Percentiles rank a stretch among this genome's conserved stretches.
Conservation (phyloP, 164 flowering plant species). For the Malania oleifera region DNA sequence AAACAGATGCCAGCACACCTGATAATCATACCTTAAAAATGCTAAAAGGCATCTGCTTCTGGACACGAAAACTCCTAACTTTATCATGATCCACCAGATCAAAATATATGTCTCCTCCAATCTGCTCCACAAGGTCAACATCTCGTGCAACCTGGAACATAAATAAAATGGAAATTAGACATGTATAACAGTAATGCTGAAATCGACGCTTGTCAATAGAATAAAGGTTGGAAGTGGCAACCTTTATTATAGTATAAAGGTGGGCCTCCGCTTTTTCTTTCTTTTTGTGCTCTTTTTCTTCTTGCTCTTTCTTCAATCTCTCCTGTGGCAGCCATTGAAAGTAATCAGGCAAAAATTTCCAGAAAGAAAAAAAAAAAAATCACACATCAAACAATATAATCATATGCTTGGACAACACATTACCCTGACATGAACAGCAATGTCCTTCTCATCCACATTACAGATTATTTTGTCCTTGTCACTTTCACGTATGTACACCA, state of each 20-base stretch:
- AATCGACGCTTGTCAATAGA: too few relatives aligned
- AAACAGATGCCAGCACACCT: background rate
- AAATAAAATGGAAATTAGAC: background rate
- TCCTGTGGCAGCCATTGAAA: conserved; percentile 22
- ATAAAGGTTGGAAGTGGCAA: conserved; percentile 5
- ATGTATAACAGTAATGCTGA: background rate
- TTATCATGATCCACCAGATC: conserved; percentile 57
- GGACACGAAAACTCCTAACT: conserved; percentile 46
- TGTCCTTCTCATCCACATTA: conserved; percentile 53
- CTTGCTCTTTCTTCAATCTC: conserved; percentile 47
- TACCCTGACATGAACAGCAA: conserved; percentile 52
- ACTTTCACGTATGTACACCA: conserved; percentile 55
- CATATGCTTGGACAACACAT: background rate
- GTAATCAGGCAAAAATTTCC: background rate
- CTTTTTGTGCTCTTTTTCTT: conserved; percentile 49
- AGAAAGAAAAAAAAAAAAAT: background rate
- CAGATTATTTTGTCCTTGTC: conserved; percentile 61
- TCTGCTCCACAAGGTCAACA: conserved; percentile 43
- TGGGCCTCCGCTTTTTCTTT: conserved; percentile 62
- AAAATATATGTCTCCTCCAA: conserved; percentile 47
- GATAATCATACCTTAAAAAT: conserved; percentile 13
- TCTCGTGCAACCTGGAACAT: conserved; percentile 40
- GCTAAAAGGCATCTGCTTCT: conserved; percentile 40
- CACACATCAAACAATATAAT: too few relatives aligned
- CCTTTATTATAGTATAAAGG: conserved; percentile 68